Evolutionary conservation across 345 rosid genomes (phyloP).

Genomic region (Hibiscus trionum): DNA sequence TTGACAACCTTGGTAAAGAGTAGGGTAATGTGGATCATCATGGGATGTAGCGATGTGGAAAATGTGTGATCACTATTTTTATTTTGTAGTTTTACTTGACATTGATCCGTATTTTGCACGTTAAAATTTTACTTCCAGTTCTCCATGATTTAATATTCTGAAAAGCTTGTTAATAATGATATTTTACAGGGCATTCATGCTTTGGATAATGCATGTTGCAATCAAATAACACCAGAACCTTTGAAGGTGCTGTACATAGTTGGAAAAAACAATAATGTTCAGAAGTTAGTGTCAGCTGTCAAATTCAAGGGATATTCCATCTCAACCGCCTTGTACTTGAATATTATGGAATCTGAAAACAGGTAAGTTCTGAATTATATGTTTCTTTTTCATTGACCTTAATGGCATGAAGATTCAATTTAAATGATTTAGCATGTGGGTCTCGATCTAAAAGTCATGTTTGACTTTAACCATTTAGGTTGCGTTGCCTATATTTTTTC

Average conservation of each 20-base stretch:
- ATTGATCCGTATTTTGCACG: background rate
- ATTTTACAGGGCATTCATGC: slow-evolving; percentile 1
- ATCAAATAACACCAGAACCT: slow-evolving; percentile 2
- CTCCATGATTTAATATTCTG: background rate
- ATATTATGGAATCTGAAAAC: slow-evolving; percentile 16
- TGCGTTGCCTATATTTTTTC: background rate
- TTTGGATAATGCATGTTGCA: background rate
- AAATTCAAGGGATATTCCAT: slow-evolving; percentile 32
- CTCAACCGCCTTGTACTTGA: slow-evolving; percentile 16
- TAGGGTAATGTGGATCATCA: background rate
- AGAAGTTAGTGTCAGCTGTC: slow-evolving; percentile 29
- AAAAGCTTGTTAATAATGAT: background rate
- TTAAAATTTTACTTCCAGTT: background rate
- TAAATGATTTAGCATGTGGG: background rate
- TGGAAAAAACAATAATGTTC: slow-evolving; percentile 27
- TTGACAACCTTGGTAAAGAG: too few relatives aligned
- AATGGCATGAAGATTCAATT: background rate
- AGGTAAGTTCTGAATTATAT: slow-evolving; percentile 25
- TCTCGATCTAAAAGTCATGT: background rate
- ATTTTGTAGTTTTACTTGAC: background rate
- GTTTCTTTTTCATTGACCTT: background rate
- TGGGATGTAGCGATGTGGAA: background rate
- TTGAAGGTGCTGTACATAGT: slow-evolving; percentile 27
- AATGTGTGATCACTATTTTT: too few relatives aligned
- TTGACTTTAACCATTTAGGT: background rate